Evolutionary conservation across 2,329 filamentous ascomycete species (phyloP).

Genomic region (Fusarium irregulare): DNA sequence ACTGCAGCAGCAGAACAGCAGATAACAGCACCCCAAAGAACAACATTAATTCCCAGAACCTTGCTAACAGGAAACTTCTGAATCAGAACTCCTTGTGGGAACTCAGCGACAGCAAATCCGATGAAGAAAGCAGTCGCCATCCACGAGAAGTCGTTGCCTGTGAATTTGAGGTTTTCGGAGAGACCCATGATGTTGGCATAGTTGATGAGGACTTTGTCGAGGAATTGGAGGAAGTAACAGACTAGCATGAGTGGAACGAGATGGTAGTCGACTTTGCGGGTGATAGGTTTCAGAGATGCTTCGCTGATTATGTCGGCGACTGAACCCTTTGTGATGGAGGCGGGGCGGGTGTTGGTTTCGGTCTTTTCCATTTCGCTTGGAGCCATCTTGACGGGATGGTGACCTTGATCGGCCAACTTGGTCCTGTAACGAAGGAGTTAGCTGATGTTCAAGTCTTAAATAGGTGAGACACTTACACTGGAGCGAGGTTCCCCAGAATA

Average conservation of each 20-base stretch:
- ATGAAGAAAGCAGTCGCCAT: slow-evolving; percentile 19
- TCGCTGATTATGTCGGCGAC: slow-evolving; percentile 9
- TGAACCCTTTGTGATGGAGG: slow-evolving; percentile 1
- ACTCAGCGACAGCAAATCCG: slow-evolving; percentile 7
- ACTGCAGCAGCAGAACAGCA: slow-evolving; percentile 10
- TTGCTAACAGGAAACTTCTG: slow-evolving; percentile 10
- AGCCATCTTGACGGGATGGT: not conserved
- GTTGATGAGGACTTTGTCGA: slow-evolving; percentile 16
- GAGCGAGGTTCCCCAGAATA: too few relatives aligned
- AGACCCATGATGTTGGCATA: slow-evolving; percentile 23
- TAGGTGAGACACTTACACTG: too few relatives aligned
- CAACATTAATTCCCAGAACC: slow-evolving; percentile 4
- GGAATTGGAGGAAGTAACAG: slow-evolving; percentile 17
- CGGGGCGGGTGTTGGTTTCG: not conserved
- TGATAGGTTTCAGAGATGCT: not conserved
- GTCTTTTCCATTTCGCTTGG: slow-evolving; percentile 1
- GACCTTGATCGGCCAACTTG: not conserved
- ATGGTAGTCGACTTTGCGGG: slow-evolving; percentile 18
- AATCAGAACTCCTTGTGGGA: slow-evolving; percentile 6
- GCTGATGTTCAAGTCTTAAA: too few relatives aligned
- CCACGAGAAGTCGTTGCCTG: slow-evolving; percentile 14
- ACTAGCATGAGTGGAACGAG: slow-evolving; percentile 15
- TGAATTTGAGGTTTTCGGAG: slow-evolving; percentile 3
- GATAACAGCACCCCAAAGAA: slow-evolving; percentile 13
- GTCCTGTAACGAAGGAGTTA: not conserved